Conservation (phyloP, 1,139 yeast species). For the Geotrichum carabidarum region DNA sequence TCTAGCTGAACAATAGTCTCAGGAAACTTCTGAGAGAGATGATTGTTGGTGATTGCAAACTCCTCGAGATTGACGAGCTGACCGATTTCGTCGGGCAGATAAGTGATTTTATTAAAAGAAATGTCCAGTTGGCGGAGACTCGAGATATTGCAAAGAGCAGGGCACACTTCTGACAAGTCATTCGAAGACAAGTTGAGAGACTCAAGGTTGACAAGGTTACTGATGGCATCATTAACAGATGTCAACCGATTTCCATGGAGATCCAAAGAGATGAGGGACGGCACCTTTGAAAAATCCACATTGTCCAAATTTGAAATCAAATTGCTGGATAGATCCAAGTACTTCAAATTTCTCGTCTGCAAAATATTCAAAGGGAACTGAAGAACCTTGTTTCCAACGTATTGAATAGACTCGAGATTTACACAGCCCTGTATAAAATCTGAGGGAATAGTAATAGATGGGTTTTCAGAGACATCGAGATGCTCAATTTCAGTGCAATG, state of each 20-base stretch:
- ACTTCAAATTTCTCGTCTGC: slow-evolving; percentile 62
- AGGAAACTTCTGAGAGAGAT: slow-evolving; percentile 55
- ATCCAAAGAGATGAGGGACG: slow-evolving; percentile 31
- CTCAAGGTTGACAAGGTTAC: slow-evolving; percentile 51
- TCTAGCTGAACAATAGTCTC: slow-evolving; percentile 48
- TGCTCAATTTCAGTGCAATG: slow-evolving; percentile 78
- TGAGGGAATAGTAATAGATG: slow-evolving; percentile 74
- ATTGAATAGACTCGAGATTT: slow-evolving; percentile 61
- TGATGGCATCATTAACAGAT: slow-evolving; percentile 58
- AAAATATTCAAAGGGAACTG: slow-evolving; percentile 69
- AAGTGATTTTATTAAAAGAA: slow-evolving; percentile 69
- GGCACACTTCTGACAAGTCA: slow-evolving; percentile 63
- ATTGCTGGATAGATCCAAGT: slow-evolving; percentile 53
- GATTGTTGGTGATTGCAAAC: slow-evolving; percentile 71
- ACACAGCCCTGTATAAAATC: slow-evolving; percentile 83
- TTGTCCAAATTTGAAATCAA: slow-evolving; percentile 33
- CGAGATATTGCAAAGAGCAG: slow-evolving; percentile 56
- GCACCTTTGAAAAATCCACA: slow-evolving; percentile 31
- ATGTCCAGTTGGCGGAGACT: slow-evolving; percentile 66
- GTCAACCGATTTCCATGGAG: slow-evolving; percentile 70
- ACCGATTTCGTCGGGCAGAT: slow-evolving; percentile 59
- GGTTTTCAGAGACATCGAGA: slow-evolving; percentile 81
- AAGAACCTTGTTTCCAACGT: slow-evolving; percentile 68
- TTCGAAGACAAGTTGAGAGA: slow-evolving; percentile 76
- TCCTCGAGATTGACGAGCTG: slow-evolving; percentile 56